Base-by-base conservation (phyloP, 2,329 filamentous ascomycete species). In the Sclerotinia sclerotiorum region DNA sequence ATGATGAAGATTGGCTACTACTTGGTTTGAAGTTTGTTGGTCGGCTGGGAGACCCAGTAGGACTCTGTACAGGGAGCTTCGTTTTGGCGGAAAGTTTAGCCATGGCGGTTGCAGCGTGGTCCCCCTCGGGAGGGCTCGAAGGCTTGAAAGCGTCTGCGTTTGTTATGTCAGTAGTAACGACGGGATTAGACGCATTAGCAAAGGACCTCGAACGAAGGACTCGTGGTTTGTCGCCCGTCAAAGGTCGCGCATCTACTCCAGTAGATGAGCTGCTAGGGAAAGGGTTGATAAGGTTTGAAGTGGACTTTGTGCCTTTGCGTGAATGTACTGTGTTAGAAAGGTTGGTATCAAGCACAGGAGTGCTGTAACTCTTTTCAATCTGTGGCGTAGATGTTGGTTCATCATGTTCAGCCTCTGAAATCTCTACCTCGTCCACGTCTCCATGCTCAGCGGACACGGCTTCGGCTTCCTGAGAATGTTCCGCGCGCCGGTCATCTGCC, bases 31-130 rank as follows among this genome's bases (percentile, higher is more conserved):
- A 72, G 15, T 79, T 79, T 69, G 78, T 80, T 39, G 75, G 76
- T 70, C 78, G 80, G n/a, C 69, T 72, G 35, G 82, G 80, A 56
- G 82, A 83, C 58, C 80, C 79, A 48, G 80, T 68, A 8, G 83
- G 82, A 0, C 84, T 83, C 17, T 81, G 80, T 8, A 79, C 76
- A 1, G 86, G 84, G 1, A 86, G 85, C 48, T 85, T 83, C 0
- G 89, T 87, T 24, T 85, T 83, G 24, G 82, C 85, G n/a, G 90
- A 87, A 51, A 92, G 81, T 51, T 87, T 88, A 67, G 89, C 88
- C 83, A 93, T 92, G 35, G 85, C 83, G 72, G 82, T 85, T 29
- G 84, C 83, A 32, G 90, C 90, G 75, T 86, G 81, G 69, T 82
- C 82, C 62, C 87, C 83, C 49, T 88, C 85, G 2, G 85, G 84